phyloP scores from a whole-genome alignment of 495 filamentous ascomycete species.

The Neurospora hispaniola region DNA sequence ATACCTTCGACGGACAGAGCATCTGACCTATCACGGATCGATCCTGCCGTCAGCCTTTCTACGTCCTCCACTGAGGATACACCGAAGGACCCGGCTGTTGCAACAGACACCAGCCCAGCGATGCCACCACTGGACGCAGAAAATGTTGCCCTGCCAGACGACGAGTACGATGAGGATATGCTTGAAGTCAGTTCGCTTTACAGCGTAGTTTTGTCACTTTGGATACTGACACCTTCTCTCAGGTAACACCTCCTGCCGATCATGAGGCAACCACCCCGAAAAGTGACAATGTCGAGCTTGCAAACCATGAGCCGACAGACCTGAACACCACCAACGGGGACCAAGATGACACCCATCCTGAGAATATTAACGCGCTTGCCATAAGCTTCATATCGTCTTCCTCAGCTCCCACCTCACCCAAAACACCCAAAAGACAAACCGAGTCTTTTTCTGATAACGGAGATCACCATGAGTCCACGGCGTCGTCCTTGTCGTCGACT shows the following conservation, averaged over 20 bases:
- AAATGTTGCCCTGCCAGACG: background rate
- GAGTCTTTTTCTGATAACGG: background rate
- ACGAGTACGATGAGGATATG: rapidly evolving
- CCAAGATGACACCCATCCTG: background rate
- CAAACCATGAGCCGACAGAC: background rate
- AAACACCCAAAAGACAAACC: background rate
- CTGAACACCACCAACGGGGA: background rate
- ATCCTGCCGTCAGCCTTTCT: background rate
- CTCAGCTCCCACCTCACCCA: background rate
- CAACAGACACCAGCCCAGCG: rapidly evolving
- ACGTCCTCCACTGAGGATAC: rapidly evolving
- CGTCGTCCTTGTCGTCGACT: background rate
- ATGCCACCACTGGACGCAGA: background rate
- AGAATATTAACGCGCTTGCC: rapidly evolving
- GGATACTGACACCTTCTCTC: background rate
- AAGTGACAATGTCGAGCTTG: background rate
- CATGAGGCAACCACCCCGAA: background rate
- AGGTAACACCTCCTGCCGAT: background rate
- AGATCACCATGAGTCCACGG: background rate
- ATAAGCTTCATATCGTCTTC: background rate
- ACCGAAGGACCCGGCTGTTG: background rate
- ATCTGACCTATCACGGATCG: background rate
- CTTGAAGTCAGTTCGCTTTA: background rate
- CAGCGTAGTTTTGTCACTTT: background rate
- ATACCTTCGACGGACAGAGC: background rate